Evolutionary conservation across 768 basidiomycete genomes (phyloP).

Genomic region (Cystofilobasidium bisporidii): DNA sequence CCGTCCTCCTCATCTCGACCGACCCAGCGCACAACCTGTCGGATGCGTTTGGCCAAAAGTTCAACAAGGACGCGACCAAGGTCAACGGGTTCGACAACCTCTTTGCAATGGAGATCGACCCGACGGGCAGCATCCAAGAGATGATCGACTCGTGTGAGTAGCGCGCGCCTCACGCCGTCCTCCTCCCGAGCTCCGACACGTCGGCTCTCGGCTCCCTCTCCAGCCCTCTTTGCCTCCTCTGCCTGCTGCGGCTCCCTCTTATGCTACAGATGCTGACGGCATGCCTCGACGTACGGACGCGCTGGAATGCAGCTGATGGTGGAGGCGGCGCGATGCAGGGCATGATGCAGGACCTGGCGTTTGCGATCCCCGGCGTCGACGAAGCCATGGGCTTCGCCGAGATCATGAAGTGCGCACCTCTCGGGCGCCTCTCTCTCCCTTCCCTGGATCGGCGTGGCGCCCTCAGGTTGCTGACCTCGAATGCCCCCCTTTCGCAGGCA

Average conservation of each 20-base stretch:
- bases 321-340: conserved; percentile 71
- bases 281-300: too few species aligned
- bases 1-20: conserved; percentile 95
- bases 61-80: conserved; percentile 94
- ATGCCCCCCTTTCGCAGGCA: conserved; percentile 50
- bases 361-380: conserved; percentile 97
- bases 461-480: conserved; percentile 21
- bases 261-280: too few species aligned
- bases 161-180: too few species aligned
- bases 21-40: conserved; percentile 99
- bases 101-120: conserved; percentile 98
- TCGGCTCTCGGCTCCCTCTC: background rate
- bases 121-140: conserved; percentile 92
- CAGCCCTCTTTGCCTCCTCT: background rate
- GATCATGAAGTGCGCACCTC: conserved; percentile 81
- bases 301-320: conserved; percentile 25
- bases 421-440: background rate
- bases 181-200: too few species aligned
- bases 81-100: conserved; percentile 97
- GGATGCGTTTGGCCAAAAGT: conserved; percentile 97
- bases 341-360: conserved; percentile 99
- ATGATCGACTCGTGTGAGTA: conserved; percentile 96
- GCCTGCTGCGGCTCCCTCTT: too few species aligned
- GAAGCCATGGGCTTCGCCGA: conserved; percentile 99
- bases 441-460: too few species aligned